Conservation (phyloP, 768 basidiomycete species). For the Termitomyces sp. region DNA sequence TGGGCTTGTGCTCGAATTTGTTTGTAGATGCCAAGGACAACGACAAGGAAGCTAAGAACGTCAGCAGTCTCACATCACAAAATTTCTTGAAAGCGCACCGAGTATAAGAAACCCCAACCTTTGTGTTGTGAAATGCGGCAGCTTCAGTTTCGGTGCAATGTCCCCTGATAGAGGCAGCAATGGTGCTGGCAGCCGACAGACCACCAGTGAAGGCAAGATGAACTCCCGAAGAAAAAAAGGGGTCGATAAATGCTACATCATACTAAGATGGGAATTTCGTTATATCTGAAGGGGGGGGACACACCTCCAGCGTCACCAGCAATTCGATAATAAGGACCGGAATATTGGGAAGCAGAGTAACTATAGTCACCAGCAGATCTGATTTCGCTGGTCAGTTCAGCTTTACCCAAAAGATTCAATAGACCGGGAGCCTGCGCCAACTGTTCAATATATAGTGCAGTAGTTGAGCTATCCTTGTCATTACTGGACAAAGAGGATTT, state of each 20-base stretch:
- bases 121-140: too few species aligned
- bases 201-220: slow-evolving; percentile 29
- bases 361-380: neutral
- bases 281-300: neutral
- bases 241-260: slow-evolving; percentile 37
- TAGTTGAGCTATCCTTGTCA: slow-evolving; percentile 16
- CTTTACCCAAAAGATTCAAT: neutral
- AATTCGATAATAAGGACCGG: slow-evolving; percentile 9
- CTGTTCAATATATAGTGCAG: slow-evolving; percentile 32
- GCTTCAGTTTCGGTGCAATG: too few species aligned
- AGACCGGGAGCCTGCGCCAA: neutral
- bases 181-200: slow-evolving; percentile 24
- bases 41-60: too few species aligned
- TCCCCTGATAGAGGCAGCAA: neutral
- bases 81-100: too few species aligned
- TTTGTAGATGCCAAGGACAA: too few species aligned
- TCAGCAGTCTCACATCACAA: too few species aligned
- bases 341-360: neutral
- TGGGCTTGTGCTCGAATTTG: too few species aligned
- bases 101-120: too few species aligned
- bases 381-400: neutral
- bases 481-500: slow-evolving; percentile 16
- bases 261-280: neutral
- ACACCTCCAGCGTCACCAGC: slow-evolving; percentile 38
- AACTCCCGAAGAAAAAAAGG: slow-evolving; percentile 31